phyloP scores from a whole-genome alignment of 1,284 basidiomycete species.

The Laetiporus sulphureus region DNA sequence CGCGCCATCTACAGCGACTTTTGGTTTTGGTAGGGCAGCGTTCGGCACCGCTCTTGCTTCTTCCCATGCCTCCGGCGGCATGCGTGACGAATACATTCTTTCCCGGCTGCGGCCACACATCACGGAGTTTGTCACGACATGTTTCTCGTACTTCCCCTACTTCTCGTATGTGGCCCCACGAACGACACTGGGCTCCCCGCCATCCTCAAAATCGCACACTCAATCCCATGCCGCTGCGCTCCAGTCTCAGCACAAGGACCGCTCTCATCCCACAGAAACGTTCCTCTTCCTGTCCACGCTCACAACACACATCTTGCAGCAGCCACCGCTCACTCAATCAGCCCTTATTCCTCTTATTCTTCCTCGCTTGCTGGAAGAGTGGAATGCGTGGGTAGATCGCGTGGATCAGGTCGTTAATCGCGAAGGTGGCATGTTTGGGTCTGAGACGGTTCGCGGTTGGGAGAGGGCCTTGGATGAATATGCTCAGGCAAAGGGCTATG shows the following conservation, averaged over 20 bases:
- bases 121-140: conserved; percentile 66
- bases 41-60: conserved; percentile 23
- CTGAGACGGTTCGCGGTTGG: conserved; percentile 61
- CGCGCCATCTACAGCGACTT: conserved; percentile 33
- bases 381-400: conserved; percentile 68
- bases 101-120: conserved; percentile 70
- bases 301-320: conserved; percentile 58
- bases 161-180: conserved; percentile 51
- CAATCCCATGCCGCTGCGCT: conserved; percentile 34
- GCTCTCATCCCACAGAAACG: conserved; percentile 63
- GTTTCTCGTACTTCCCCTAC: conserved; percentile 74
- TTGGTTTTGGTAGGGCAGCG: conserved; percentile 36
- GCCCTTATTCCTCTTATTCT: conserved; percentile 50
- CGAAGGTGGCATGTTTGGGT: conserved; percentile 74
- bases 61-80: conserved; percentile 30
- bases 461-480: conserved; percentile 59
- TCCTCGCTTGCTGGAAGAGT: conserved; percentile 60
- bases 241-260: conserved; percentile 48
- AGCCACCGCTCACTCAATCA: conserved; percentile 57
- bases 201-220: conserved; percentile 20
- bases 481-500: conserved; percentile 43
- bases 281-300: conserved; percentile 64
- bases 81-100: conserved; percentile 73
- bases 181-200: conserved; percentile 12
- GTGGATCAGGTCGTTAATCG: conserved; percentile 63